Evolutionary conservation across 2,329 filamentous ascomycete species (phyloP), one percentile per base, ranked within the genome.

Genomic region (Apiospora aurea): DNA sequence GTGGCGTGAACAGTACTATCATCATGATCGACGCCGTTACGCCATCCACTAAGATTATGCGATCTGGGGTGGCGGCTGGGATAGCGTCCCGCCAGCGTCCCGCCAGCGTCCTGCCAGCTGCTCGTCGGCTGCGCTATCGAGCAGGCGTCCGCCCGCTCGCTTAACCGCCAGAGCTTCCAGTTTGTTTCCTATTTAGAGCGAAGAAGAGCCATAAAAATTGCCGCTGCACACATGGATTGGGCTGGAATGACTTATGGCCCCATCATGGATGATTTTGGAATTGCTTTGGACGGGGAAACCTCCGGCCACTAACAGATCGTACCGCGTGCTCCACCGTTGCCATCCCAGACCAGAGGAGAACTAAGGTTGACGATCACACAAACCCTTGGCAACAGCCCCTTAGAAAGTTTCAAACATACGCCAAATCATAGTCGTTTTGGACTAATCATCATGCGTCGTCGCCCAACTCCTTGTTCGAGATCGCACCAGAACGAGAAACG

Each of bases 391-490:
- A 44, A 49, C 26, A 41, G 67, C 67, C 67, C 47, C 47, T 38
- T 49, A 47, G 67, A 69, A 69, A 47, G 67, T 69, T 69, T 69
- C 67, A 69, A 69, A 69, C 67, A 49, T 18, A 69, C 47, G 43
- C 44, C 67, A 69, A 69, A 69, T 69, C 67, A 29, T 29, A 1
- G 26, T 29, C 26, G 26, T 29, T 29, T 29, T 29, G 1, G 43
- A 44, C 67, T 49, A 69, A 49, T 69, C 67, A 69, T 49, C 67
- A 69, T 69, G 67, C 47, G 67, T 69, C 38, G 43, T 64, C 57
- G 57, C 57, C 57, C 57, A 64, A 64, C 21, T 21, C 57, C 34
- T 38, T 38, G 57, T 64, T 64, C 57, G 57, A 64, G 57, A 64
- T 64, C 57, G 57, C 57, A 64, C 57, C 57, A 64, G 57, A 64